Base-by-base conservation (phyloP, 768 basidiomycete genomes). In the Trametes meyenii region DNA sequence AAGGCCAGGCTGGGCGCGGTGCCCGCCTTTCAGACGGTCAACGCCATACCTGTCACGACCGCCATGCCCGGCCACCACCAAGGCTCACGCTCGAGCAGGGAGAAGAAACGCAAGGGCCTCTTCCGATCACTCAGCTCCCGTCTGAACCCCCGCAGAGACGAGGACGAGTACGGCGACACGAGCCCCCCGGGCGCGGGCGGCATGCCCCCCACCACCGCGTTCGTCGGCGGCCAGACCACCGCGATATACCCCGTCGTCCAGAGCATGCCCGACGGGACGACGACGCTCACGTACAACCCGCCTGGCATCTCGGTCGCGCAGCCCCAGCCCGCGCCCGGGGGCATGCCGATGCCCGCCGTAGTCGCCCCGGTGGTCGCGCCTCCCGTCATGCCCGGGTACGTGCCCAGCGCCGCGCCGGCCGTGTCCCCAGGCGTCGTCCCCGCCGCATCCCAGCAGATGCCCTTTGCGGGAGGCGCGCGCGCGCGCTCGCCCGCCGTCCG, bases 41-140 rank as follows among this genome's bases (percentile, higher is more conserved):
- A 66, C 78, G 69, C 70, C 76, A 72, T 63, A 1, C 48, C 61
- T 7, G 40, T 50, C 23, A 42, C 54, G 1, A 16, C 40, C 23
- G n/a, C 16, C n/a, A 35, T 40, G 26, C 36, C 51, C 16, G 57
- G 53, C 16, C 11, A 21, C 6, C 48, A 55, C 10, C 60, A 61
- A 7, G 40, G 56, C 44, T 43, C 61, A 51, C 61, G 61, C 24
- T 59, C 55, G 50, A 58, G 58, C 59, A 49, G 35, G 53, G 59
- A 73, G 60, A 76, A 71, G 36, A 69, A 71, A 24, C 60, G 73
- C 44, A 76, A 72, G 38, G 81, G 83, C 2, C 64, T 85, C 1
- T 79, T 86, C 55, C 77, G 83, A 17, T 76, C 81, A 5, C 74
- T 82, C 44, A 81, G 78, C 63, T 62, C 66, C 48, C 63, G 70